Percentiles rank a stretch among this genome's conserved stretches.
These are phyloP conservation scores for Hypoxylon sp. DNA, from an alignment of 2,329 filamentous ascomycete genomes.

Conservation along the genomic window DNA sequence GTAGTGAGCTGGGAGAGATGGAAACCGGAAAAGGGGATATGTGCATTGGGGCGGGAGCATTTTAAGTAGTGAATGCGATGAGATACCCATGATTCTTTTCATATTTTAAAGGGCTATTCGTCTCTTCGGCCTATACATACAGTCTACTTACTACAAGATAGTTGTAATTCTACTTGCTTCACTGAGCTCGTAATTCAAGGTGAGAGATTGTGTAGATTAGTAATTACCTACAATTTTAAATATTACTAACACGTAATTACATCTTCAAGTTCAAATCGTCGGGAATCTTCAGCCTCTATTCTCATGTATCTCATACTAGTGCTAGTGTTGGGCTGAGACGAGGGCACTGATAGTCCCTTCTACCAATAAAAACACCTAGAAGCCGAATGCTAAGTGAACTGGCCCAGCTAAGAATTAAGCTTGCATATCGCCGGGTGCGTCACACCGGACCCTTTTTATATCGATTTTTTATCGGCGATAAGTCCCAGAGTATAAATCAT, in stretches of 20 bases:
- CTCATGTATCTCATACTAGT: background rate
- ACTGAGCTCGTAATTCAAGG: too few species aligned
- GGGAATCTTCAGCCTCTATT: background rate
- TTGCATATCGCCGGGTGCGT: constrained; percentile 44
- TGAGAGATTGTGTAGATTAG: background rate
- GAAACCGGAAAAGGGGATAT: background rate
- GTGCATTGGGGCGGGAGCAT: constrained; percentile 5
- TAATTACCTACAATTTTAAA: background rate
- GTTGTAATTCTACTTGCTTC: background rate
- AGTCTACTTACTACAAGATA: background rate
- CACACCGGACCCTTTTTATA: constrained; percentile 32
- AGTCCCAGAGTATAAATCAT: constrained; percentile 5
- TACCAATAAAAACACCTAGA: constrained; percentile 13
- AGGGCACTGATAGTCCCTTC: background rate
- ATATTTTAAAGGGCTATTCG: background rate
- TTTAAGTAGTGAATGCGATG: constrained; percentile 28
- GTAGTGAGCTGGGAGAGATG: background rate
- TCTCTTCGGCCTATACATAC: background rate
- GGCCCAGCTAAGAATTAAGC: constrained; percentile 11
- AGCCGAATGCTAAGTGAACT: constrained; percentile 8
- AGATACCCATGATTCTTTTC: constrained; percentile 30
- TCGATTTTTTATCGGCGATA: constrained; percentile 18
- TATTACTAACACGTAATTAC: background rate
- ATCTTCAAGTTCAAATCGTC: background rate
- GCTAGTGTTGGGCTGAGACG: constrained; percentile 1